phyloP scores from a whole-genome alignment of 202 grass and related monocot species.

The Cymbopogon flexuosus region DNA sequence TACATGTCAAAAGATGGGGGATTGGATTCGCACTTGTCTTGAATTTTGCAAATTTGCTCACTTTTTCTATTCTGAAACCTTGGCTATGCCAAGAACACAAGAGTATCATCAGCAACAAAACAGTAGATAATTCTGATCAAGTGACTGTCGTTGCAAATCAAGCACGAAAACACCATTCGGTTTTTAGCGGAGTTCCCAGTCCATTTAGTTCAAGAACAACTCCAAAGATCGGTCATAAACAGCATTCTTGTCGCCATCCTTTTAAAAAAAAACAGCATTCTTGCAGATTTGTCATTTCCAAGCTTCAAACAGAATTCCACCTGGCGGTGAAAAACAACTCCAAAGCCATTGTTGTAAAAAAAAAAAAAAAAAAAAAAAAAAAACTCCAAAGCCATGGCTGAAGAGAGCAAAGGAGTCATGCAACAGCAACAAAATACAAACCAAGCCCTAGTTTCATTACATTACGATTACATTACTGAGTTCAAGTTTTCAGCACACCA shows the following conservation, averaged over 20 bases:
- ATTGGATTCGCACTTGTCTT: background rate
- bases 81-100: background rate
- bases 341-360: no score
- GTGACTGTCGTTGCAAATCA: background rate
- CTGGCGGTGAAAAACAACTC: background rate
- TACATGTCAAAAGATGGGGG: background rate
- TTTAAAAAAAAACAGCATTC: background rate
- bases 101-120: background rate
- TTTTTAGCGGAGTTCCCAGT: background rate
- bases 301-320: background rate
- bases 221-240: background rate
- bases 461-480: background rate
- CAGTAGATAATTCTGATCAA: background rate
- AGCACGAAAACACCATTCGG: background rate
- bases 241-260: background rate
- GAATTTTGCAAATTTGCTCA: background rate
- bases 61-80: background rate
- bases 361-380: no score
- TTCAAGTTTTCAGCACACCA: constrained; percentile 5
- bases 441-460: background rate
- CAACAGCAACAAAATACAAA: background rate
- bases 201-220: background rate
- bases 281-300: background rate
- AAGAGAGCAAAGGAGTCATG: background rate
- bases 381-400: background rate